Evolutionary conservation across 805 yeast species (phyloP).

Genomic region (Martiniozyma abietophila): DNA sequence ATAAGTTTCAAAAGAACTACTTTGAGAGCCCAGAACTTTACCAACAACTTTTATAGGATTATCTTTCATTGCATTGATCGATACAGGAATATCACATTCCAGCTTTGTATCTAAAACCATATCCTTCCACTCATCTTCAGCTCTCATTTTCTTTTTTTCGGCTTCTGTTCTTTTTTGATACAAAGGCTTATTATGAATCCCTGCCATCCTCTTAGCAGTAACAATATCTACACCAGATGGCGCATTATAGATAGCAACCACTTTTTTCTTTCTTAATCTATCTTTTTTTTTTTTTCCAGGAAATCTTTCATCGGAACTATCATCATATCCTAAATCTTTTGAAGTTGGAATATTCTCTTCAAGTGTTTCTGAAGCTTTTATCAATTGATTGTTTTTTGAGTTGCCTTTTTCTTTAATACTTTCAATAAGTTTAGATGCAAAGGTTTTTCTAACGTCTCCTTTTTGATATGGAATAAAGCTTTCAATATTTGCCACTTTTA

Average conservation of each 20-base stretch:
- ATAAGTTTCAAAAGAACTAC: conserved; percentile 1
- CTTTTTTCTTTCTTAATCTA: conserved; percentile 7
- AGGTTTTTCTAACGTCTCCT: no score
- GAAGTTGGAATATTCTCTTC: no score
- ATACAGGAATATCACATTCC: conserved; percentile 1
- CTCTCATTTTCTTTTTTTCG: conserved; percentile 4
- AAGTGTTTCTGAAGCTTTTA: no score
- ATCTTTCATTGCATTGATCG: neutral
- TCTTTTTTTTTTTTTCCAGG: conserved; percentile 7
- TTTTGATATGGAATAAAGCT: no score
- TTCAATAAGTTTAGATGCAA: no score
- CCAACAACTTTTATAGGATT: neutral
- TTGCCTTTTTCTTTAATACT: no score
- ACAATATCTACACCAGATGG: conserved; percentile 3
- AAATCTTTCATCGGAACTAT: conserved; percentile 8
- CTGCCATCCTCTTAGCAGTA: conserved; percentile 7
- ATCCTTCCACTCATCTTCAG: conserved; percentile 4
- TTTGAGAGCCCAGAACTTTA: neutral
- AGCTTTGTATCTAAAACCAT: conserved; percentile 3
- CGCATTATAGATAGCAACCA: conserved; percentile 7
- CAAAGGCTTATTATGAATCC: conserved; percentile 5
- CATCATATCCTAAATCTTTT: no score
- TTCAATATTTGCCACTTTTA: no score
- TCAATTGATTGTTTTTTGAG: no score
- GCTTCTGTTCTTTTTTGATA: conserved; percentile 2